Base-by-base conservation (phyloP, 108 stramenopile genomes). In the Cyclostephanos invisitatus region DNA sequence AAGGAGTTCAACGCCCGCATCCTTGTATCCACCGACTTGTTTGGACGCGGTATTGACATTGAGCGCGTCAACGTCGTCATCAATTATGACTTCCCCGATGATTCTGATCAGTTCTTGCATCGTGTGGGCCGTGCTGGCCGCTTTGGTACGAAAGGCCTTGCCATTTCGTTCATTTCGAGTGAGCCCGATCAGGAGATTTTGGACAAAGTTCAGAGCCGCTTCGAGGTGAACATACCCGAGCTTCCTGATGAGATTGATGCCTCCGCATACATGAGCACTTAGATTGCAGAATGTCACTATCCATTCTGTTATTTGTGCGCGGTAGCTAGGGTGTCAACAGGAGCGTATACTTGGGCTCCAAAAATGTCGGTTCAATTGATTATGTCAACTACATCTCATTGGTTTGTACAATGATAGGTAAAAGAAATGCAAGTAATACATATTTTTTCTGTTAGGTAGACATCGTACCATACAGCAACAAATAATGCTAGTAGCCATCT, bases 21-120 rank as follows among this genome's bases (percentile, higher is more conserved):
- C 68, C 88, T 99, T 75, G 99, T 99, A 3, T 90, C 98, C 29
- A 99, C 99, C 51, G 98, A 99, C 87, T 89, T 99, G 84, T 98
- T 98, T 77, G 99, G 99, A 51, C 98, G 99, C 82, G 99, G 99
- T 68, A 98, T 99, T 73, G 99, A 99, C 88, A 97, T 99, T 83
- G 98, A 99, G 82, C 96, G 97, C 62, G 98, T 99, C 64, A 99
- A 99, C 83, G 96, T 98, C 55, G 99, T 99, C 57, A 94, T 99
- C 83, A 99, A 99, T 87, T 99, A 99, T 80, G 99, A 99, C 74
- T 98, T 99, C 83, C 97, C 99, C 36, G 95, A 94, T 77, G 95
- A 94, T 63, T 91, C 92, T 35, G 98, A 99, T 86, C 96, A 97
- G 74, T 99, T 98, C 83, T 85, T 99, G 64, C 99, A 99, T 81